These are phyloP conservation scores for Combretum micranthum DNA, from an alignment of 345 rosid species.

Conservation along the genomic window DNA sequence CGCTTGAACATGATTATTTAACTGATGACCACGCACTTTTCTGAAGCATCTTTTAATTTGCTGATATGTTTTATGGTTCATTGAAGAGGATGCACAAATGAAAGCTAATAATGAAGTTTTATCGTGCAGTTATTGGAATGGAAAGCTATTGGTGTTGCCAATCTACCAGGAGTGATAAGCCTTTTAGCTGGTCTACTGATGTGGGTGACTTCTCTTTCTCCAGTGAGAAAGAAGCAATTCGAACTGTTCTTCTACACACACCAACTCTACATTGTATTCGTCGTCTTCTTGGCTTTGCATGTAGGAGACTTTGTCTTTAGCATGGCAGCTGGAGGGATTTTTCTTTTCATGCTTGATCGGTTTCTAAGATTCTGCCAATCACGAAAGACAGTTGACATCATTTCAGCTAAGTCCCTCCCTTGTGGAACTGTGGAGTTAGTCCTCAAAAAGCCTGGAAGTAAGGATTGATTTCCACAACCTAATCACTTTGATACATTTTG, in stretches of 20 bases:
- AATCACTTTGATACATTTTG: neutral
- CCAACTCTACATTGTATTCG: constrained; percentile 72
- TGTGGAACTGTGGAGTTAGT: constrained; percentile 74
- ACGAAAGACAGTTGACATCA: constrained; percentile 48
- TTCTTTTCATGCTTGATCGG: constrained; percentile 80
- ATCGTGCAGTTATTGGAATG: constrained; percentile 54
- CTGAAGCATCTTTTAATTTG: no score
- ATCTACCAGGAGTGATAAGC: constrained; percentile 73
- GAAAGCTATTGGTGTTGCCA: constrained; percentile 46
- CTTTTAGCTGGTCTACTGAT: constrained; percentile 70
- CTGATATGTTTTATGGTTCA: no score
- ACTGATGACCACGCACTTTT: no score
- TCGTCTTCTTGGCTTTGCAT: constrained; percentile 75
- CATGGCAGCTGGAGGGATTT: constrained; percentile 72
- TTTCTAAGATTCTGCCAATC: constrained; percentile 91
- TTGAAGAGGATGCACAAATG: no score
- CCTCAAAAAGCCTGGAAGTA: constrained; percentile 72
- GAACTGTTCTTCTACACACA: constrained; percentile 95
- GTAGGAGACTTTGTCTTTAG: constrained; percentile 70
- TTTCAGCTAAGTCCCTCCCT: constrained; percentile 72
- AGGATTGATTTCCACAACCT: constrained; percentile 2
- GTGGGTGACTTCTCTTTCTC: constrained; percentile 78
- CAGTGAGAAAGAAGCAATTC: constrained; percentile 60
- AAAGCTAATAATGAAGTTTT: constrained; percentile 2
- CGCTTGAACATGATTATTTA: no score